phyloP scores from a whole-genome alignment of 371 early-diverging fungal species.

The Saksenaea oblongispora region DNA sequence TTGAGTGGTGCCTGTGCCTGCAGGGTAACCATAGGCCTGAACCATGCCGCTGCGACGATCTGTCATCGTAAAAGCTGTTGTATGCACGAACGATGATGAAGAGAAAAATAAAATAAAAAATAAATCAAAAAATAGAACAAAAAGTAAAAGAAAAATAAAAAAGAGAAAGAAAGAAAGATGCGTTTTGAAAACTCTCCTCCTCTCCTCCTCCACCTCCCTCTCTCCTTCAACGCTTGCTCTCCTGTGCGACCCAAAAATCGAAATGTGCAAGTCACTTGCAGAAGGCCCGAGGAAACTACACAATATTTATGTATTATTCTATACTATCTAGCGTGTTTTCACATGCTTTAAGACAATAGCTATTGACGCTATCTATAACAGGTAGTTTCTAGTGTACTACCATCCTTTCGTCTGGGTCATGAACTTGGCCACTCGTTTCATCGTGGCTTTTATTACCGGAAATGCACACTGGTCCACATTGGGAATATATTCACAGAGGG shows the following conservation, averaged over 20 bases:
- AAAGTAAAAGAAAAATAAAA: neutral
- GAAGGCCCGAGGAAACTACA: neutral
- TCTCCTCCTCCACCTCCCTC: neutral
- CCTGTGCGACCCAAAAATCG: constrained; percentile 2
- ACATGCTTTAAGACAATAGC: neutral
- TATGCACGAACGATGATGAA: neutral
- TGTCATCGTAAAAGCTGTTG: constrained; percentile 19
- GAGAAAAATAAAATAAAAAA: neutral
- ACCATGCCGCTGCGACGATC: constrained; percentile 46
- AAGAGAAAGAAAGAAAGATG: neutral
- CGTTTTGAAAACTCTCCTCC: neutral
- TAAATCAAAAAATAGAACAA: neutral
- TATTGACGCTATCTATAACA: neutral
- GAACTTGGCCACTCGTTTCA: too few species aligned
- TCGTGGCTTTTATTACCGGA: too few species aligned
- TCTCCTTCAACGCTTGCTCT: constrained; percentile 1
- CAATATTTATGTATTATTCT: neutral
- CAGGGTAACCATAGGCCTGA: constrained; percentile 48
- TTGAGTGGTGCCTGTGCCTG: constrained; percentile 23
- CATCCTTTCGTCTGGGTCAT: too few species aligned
- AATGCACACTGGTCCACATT: too few species aligned
- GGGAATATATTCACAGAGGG: too few species aligned
- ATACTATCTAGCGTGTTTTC: neutral
- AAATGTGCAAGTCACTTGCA: constrained; percentile 2
- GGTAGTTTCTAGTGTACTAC: too few species aligned